Base-by-base conservation (phyloP, 768 basidiomycete genomes). In the Pholiota microspora region DNA sequence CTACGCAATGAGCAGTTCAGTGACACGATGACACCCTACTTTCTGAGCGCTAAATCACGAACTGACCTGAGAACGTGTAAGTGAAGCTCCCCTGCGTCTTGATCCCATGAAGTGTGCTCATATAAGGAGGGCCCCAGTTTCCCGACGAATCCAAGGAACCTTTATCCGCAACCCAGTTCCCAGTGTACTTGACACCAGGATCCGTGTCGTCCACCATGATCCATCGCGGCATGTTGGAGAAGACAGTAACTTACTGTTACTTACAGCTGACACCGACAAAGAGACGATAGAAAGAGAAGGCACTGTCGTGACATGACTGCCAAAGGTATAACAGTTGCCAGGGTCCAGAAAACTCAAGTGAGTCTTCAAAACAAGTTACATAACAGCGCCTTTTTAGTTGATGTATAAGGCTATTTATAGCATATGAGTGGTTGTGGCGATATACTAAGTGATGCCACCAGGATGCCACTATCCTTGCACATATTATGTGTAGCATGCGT, bases 151-250 rank as follows among this genome's bases (percentile, higher is more conserved):
- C 61, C 36, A 49, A 45, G 24, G 44, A 59, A 15, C 63, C 63
- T 18, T 40, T 27, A 28, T 65, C 52, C 7, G 31, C 15, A 40
- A 57, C 56, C 47, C 60, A 56, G 2, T 51, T n/a, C 2, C 65
- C 68, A 3, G 54, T 54, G 40, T 61, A 71, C 38, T 51, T 57
- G 23, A 70, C 64, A 2, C 44, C 42, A 8, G 62, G 31, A 35
- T 66, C 64, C 0, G 60, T 58, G 45, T 68, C 67, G 45, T 61
- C 63, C 28, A 63, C 60, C 13, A 65, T 21, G 4, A 62, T 38
- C 52, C 38, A 54, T 29, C 51, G 54, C 9, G 28, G 21, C 51
- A 57, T 57, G 10, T 21, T 40, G 38, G 18, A 16, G 7, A 21
- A 3, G 18, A 18, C 38, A 18, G 18, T 10, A 15, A 16, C 2